phyloP scores from a whole-genome alignment of 306 rosid genomes.

The Pyrus betulifolia region DNA sequence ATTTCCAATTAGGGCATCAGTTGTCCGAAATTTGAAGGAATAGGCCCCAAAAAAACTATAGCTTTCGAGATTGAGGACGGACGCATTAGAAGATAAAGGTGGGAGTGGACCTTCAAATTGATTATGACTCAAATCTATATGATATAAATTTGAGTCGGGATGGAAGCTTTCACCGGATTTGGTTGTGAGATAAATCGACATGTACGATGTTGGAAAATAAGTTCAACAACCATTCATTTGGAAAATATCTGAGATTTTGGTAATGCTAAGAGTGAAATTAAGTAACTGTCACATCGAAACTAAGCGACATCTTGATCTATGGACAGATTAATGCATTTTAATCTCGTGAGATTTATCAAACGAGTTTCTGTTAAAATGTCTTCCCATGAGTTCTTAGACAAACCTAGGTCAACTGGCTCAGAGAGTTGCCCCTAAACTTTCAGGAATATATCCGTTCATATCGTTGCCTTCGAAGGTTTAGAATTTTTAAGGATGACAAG shows the following conservation, averaged over 20 bases:
- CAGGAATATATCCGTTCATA: not conserved
- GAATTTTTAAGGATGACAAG: conserved; percentile 1
- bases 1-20: not conserved
- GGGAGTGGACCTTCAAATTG: not conserved
- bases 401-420: not conserved
- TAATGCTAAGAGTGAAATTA: not conserved
- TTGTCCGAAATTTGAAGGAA: not conserved
- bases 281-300: not conserved
- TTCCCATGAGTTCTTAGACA: not conserved
- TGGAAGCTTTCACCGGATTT: not conserved
- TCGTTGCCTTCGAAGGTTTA: fast-evolving
- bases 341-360: not conserved
- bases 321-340: not conserved
- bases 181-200: not conserved
- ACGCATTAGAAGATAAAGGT: not conserved
- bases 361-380: not conserved
- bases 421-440: not conserved
- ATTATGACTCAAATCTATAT: not conserved
- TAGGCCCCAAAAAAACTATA: not conserved
- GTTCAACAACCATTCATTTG: not conserved
- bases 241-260: not conserved
- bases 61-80: fast-evolving
- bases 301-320: not conserved
- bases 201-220: not conserved
- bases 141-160: not conserved